Conservation (phyloP, 2,329 filamentous ascomycete species). For the Xylaria sp. region DNA sequence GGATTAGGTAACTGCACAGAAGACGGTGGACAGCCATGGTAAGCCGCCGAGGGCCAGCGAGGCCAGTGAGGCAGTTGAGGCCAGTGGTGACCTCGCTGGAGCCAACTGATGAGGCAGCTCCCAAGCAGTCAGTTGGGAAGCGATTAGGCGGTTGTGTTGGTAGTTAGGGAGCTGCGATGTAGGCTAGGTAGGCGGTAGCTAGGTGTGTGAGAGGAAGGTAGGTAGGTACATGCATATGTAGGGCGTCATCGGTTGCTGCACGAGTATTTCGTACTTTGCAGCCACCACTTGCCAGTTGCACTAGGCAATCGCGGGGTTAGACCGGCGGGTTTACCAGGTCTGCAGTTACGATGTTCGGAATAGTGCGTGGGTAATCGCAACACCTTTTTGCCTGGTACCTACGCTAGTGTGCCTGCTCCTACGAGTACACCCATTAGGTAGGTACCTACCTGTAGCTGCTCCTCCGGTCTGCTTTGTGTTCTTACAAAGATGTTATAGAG, state of each 20-base stretch:
- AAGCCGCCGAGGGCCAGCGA: not conserved
- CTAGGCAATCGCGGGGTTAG: not conserved
- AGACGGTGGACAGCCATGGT: not conserved
- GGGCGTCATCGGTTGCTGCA: not conserved
- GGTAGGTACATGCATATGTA: not conserved
- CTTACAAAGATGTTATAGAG: not conserved
- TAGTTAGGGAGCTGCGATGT: too few relatives aligned
- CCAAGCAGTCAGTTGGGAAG: not conserved
- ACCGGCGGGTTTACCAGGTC: not conserved
- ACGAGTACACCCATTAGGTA: too few relatives aligned
- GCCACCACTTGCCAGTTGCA: not conserved
- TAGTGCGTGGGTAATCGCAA: not conserved
- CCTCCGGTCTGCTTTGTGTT: not conserved
- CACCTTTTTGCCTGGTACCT: too few relatives aligned
- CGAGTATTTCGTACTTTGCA: not conserved
- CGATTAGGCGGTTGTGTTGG: not conserved
- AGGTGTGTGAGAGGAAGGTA: not conserved
- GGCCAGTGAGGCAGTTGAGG: not conserved
- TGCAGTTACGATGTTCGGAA: not conserved
- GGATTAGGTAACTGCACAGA: not conserved
- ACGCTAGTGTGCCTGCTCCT: too few relatives aligned
- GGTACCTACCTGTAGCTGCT: too few relatives aligned
- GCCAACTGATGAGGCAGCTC: not conserved
- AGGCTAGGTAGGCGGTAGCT: too few relatives aligned
- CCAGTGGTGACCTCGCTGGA: not conserved